phyloP scores from a whole-genome alignment of 352 stramenopile species.

The Pythium brassicae region DNA sequence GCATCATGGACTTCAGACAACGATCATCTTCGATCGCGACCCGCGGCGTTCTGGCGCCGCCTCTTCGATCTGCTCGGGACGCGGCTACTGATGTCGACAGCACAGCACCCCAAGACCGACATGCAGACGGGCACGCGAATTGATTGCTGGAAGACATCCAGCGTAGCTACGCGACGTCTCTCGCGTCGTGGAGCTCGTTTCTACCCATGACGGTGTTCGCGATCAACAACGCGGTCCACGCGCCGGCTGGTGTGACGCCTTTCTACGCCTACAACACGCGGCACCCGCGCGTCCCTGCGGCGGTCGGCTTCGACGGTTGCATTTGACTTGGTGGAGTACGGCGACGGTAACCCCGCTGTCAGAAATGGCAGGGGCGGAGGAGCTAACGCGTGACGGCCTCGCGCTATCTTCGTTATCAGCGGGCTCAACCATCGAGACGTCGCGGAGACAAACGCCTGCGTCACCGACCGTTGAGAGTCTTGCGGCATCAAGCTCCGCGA shows the following conservation, averaged over 20 bases:
- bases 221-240: conserved; percentile 19
- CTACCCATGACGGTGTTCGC: conserved; percentile 20
- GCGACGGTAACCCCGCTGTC: no score
- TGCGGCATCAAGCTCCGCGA: no score
- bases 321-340: no score
- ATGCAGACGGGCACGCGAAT: conserved; percentile 12
- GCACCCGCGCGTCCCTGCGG: background rate
- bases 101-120: conserved; percentile 11
- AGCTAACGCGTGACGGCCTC: no score
- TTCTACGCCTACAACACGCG: conserved; percentile 11
- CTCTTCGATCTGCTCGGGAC: background rate
- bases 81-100: conserved; percentile 5
- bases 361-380: no score
- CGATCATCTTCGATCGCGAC: conserved; percentile 15
- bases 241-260: conserved; percentile 15
- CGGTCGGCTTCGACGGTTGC: background rate
- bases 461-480: no score
- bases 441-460: no score
- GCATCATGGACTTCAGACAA: conserved; percentile 12
- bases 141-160: conserved; percentile 1
- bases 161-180: conserved; percentile 1
- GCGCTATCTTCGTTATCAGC: no score
- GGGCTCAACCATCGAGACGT: no score
- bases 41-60: conserved; percentile 2
- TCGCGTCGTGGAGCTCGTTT: conserved; percentile 13